A percentile compares a stretch with the other conserved stretches of the same genome.
Evolutionary conservation across 352 stramenopile species (phyloP).

Genomic region (Phytophthora colocasiae): DNA sequence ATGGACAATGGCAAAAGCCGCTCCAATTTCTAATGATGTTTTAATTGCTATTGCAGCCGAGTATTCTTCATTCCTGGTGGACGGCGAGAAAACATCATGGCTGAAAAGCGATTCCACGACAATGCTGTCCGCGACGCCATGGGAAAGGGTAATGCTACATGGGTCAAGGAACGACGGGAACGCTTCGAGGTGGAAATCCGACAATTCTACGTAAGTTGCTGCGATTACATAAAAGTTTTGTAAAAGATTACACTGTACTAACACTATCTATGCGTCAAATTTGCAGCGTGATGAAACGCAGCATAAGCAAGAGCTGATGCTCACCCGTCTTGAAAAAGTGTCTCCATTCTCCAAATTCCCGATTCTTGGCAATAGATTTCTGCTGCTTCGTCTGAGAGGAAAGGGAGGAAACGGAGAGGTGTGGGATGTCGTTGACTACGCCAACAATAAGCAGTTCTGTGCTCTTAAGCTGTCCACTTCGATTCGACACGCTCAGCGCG

Average conservation of each 20-base stretch:
- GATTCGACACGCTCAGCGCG: constrained; percentile 68
- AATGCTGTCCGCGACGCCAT: constrained; percentile 58
- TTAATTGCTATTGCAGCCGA: constrained; percentile 32
- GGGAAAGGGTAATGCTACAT: constrained; percentile 55
- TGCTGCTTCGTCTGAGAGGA: constrained; percentile 67
- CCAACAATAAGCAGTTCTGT: constrained; percentile 61
- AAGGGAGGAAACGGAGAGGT: constrained; percentile 85
- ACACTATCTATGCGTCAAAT: constrained; percentile 22
- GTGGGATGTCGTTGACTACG: constrained; percentile 84
- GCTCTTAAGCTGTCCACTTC: constrained; percentile 82
- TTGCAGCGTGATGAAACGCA: constrained; percentile 70
- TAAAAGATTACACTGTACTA: neutral
- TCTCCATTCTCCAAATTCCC: constrained; percentile 81
- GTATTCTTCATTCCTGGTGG: constrained; percentile 73
- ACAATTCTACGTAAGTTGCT: constrained; percentile 64
- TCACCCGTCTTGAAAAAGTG: constrained; percentile 74
- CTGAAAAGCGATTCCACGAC: constrained; percentile 77
- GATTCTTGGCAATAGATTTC: constrained; percentile 73
- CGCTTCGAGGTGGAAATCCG: constrained; percentile 61
- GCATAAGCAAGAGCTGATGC: constrained; percentile 82
- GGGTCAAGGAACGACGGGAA: constrained; percentile 52
- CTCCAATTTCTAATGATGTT: constrained; percentile 9
- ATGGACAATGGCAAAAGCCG: neutral
- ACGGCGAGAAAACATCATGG: constrained; percentile 68
- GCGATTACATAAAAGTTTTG: neutral